Base-by-base conservation (phyloP, 352 stramenopile species). In the Phytopythium helicoides region DNA sequence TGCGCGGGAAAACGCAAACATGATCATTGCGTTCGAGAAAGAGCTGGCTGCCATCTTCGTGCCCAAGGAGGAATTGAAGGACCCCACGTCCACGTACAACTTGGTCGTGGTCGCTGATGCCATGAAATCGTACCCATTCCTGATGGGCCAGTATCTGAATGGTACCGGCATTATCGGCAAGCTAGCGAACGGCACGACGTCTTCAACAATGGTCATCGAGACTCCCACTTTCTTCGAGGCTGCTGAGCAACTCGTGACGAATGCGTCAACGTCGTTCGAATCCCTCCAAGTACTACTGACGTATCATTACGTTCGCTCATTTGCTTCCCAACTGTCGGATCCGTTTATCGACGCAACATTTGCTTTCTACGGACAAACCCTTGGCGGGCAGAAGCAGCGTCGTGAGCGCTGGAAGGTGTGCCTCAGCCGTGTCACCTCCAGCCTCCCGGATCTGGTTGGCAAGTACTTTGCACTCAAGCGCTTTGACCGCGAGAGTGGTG, bases 381-480 rank as follows among this genome's bases (percentile, higher is more conserved):
- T 98, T 1, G 62, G 67, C 1, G 94, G 94, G 0, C 93, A 96
- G 40, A 66, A 92, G 47, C 68, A 85, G 47, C 89, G 89, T 40
- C 81, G 92, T n/a, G 86, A 82, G 31, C 76, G 91, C 9, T 96
- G 90, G 85, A 97, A 98, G 55, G 69, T 92, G 18, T 95, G 87
- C 56, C 76, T 98, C 51, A 63, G 56, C 12, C 66, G 65, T 6
- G 75, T 87, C 22, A 76, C 57, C 0, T 33, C 54, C 16, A 67
- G 60, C 16, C 86, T 92, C 33, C 81, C 81, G 1, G 58, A 76
- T 16, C 56, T 90, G n/a, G 67, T 89, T 18, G 92, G 90, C 37
- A 95, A 98, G 56, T 82, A 97, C 37, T 98, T 91, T 54, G 94
- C 90, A 31, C 73, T 92, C 26, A 81, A 90, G 56, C 87, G 89